These are phyloP conservation scores for Polygonum aviculare DNA, from an alignment of 148 eudicot genomes.

Conservation along the genomic window DNA sequence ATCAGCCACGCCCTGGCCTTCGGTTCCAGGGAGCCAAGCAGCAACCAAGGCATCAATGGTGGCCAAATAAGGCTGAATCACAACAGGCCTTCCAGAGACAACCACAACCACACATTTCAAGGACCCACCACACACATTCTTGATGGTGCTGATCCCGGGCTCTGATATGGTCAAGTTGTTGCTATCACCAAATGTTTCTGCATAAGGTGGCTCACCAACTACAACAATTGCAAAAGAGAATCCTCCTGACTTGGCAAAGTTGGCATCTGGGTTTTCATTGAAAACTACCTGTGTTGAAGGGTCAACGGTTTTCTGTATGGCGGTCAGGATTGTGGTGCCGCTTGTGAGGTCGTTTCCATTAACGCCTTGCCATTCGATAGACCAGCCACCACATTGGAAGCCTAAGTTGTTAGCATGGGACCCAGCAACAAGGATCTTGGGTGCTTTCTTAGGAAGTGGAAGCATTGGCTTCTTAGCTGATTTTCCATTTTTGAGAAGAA, in stretches of 20 bases:
- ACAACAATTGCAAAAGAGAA: slow-evolving; percentile 42
- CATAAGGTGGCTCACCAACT: slow-evolving; percentile 45
- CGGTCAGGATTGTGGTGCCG: slow-evolving; percentile 42
- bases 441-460: slow-evolving; percentile 56
- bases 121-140: slow-evolving; percentile 33
- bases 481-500: slow-evolving; percentile 58
- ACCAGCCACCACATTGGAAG: slow-evolving; percentile 68
- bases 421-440: slow-evolving; percentile 66
- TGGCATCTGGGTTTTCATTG: slow-evolving; percentile 36
- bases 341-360: slow-evolving; percentile 40
- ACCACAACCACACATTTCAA: slow-evolving; percentile 39
- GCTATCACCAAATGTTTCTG: slow-evolving; percentile 42
- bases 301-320: slow-evolving; percentile 33
- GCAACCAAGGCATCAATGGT: slow-evolving; percentile 42
- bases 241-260: slow-evolving; percentile 25
- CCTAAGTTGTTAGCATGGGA: slow-evolving; percentile 59
- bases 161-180: slow-evolving; percentile 31
- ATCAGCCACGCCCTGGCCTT: slow-evolving; percentile 55
- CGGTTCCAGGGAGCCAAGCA: slow-evolving; percentile 56
- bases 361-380: slow-evolving; percentile 60
- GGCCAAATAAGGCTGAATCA: slow-evolving; percentile 31
- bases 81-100: slow-evolving; percentile 42
- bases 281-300: slow-evolving; percentile 31
- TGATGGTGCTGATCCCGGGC: slow-evolving; percentile 29
- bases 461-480: slow-evolving; percentile 30